phyloP scores from a whole-genome alignment of 1,139 yeast species.

The Trichomonascaceae sp. region DNA sequence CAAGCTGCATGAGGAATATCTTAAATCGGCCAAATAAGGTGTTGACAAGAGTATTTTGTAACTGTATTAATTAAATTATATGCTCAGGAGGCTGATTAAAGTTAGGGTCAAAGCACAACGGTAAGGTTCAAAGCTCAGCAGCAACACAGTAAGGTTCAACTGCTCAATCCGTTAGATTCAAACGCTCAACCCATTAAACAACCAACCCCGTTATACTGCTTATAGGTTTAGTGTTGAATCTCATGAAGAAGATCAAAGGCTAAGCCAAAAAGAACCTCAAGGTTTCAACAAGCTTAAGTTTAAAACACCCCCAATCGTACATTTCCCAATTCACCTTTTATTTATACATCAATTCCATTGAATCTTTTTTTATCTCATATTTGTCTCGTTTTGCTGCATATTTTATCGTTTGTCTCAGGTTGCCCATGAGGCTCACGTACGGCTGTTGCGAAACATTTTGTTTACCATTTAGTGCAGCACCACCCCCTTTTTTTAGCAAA shows the following conservation, averaged over 20 bases:
- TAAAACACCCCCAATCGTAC: not conserved
- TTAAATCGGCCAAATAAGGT: conserved; percentile 1
- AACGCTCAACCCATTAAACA: too few relatives aligned
- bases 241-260: not conserved
- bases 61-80: not conserved
- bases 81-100: too few relatives aligned
- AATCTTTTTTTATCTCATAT: not conserved
- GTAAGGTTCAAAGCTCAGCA: too few relatives aligned
- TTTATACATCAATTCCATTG: too few relatives aligned
- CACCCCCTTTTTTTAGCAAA: not conserved
- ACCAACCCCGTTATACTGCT: too few relatives aligned
- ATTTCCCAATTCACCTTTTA: not conserved
- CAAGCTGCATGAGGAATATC: conserved; percentile 68
- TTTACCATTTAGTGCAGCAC: not conserved
- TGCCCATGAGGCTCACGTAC: not conserved
- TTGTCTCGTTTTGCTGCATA: not conserved
- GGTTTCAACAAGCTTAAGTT: not conserved
- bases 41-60: not conserved
- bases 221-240: too few relatives aligned
- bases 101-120: too few relatives aligned
- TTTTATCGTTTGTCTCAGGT: not conserved
- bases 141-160: too few relatives aligned
- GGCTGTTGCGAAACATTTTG: not conserved
- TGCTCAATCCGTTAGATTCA: too few relatives aligned
- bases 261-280: not conserved